Evolutionary conservation across 176 grass and related monocot genomes (phyloP).

Genomic region (Hsuehochloa calcarea): DNA sequence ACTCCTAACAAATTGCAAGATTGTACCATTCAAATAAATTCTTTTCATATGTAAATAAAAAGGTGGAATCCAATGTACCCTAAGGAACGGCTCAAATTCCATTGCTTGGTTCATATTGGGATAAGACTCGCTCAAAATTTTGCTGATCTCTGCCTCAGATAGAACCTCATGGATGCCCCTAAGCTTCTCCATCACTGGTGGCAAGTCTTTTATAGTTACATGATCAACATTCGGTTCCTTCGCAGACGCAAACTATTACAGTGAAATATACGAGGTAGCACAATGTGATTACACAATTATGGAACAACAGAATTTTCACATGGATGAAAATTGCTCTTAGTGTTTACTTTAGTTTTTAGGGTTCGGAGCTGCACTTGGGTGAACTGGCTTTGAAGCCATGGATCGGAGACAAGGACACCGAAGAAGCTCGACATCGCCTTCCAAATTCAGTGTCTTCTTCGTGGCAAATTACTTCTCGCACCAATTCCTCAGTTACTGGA

Average conservation of each 20-base stretch:
- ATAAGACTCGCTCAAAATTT: conserved; percentile 55
- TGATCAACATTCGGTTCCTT: conserved; percentile 45
- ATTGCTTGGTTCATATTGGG: conserved; percentile 59
- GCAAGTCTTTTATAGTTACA: conserved; percentile 70
- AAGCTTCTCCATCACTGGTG: conserved; percentile 72
- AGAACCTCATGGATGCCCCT: conserved; percentile 77
- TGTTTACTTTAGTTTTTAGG: conserved; percentile 75
- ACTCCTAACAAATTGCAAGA: conserved; percentile 57
- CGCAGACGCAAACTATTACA: conserved; percentile 43
- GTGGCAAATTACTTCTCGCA: not conserved
- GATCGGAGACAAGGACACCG: conserved; percentile 89
- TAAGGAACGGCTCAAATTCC: conserved; percentile 90
- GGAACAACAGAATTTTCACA: not conserved
- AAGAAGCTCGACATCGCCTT: conserved; percentile 71
- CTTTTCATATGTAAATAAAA: not conserved
- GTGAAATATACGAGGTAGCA: not conserved
- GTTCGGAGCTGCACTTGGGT: conserved; percentile 95
- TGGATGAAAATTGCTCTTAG: not conserved
- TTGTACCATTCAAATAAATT: not conserved
- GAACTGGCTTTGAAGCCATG: conserved; percentile 88
- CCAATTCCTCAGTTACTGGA: not conserved
- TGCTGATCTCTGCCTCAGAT: conserved; percentile 58
- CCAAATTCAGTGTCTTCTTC: not conserved
- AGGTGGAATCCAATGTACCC: conserved; percentile 39
- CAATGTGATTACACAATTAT: not conserved